A percentile compares a stretch with the other conserved stretches of the same genome.
Conservation (phyloP, 345 rosid genomes). For the Moricandia arvensis region DNA sequence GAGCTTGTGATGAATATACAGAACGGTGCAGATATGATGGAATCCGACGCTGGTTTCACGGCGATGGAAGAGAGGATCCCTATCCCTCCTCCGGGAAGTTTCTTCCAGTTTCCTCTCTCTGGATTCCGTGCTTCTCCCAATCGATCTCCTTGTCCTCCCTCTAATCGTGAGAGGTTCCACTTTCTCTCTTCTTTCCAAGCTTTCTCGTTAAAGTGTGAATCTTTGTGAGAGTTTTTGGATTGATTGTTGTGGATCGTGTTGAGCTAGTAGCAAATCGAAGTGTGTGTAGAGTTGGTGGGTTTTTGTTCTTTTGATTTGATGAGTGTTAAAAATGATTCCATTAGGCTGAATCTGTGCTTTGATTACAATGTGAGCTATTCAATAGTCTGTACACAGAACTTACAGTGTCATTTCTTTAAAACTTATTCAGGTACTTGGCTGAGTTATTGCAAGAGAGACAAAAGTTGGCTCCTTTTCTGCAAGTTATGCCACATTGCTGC, state of each 20-base stretch:
- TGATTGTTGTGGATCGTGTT: conserved; percentile 4
- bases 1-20: neutral
- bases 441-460: conserved; percentile 88
- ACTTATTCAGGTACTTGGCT: conserved; percentile 65
- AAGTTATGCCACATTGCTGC: conserved; percentile 62
- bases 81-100: conserved; percentile 55
- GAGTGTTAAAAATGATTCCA: too few relatives aligned
- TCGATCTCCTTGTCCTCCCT: conserved; percentile 62
- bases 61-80: conserved; percentile 87
- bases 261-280: neutral
- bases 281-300: conserved; percentile 5
- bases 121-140: conserved; percentile 83
- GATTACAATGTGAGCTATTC: neutral
- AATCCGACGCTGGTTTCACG: conserved; percentile 22
- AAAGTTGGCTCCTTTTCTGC: conserved; percentile 73
- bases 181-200: neutral
- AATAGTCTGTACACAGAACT: neutral
- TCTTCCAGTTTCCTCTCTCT: conserved; percentile 79
- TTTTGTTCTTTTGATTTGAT: neutral
- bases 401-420: neutral
- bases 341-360: neutral
- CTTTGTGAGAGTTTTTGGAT: neutral
- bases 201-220: neutral
- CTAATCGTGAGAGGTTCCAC: conserved; percentile 74
- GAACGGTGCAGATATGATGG: conserved; percentile 25